phyloP scores from a whole-genome alignment of 495 filamentous ascomycete species.

The Monascus purpureus region DNA sequence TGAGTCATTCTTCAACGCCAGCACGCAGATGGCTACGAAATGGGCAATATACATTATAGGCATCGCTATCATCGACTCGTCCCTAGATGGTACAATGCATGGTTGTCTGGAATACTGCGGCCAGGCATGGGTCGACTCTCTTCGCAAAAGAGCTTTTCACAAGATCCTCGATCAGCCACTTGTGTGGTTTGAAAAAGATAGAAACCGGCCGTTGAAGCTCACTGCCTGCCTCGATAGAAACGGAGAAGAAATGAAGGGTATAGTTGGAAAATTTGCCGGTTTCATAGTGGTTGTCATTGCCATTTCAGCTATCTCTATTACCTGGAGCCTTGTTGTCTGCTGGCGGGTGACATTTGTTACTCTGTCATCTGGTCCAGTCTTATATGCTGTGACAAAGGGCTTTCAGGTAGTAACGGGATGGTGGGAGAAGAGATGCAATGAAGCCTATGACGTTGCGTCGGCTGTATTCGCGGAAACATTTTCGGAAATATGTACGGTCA shows the following conservation, averaged over 20 bases:
- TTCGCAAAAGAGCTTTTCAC: constrained; percentile 54
- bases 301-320: constrained; percentile 51
- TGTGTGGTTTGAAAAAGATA: constrained; percentile 66
- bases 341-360: constrained; percentile 79
- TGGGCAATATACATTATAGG: constrained; percentile 61
- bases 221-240: constrained; percentile 64
- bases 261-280: constrained; percentile 65
- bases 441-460: constrained; percentile 37
- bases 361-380: constrained; percentile 50
- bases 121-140: constrained; percentile 64
- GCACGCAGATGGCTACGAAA: constrained; percentile 30
- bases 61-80: constrained; percentile 51
- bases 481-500: constrained; percentile 66
- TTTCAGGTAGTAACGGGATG: constrained; percentile 47
- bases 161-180: constrained; percentile 66
- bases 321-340: constrained; percentile 59
- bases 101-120: constrained; percentile 57
- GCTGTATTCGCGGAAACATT: constrained; percentile 67
- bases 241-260: constrained; percentile 74
- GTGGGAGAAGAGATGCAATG: constrained; percentile 58
- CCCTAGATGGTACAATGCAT: constrained; percentile 49
- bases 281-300: constrained; percentile 46
- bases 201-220: constrained; percentile 48
- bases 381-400: constrained; percentile 48
- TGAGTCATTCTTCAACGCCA: constrained; percentile 45